Base-by-base conservation (phyloP, 1,284 basidiomycete species). In the Pseudozyma hubeiensis region DNA sequence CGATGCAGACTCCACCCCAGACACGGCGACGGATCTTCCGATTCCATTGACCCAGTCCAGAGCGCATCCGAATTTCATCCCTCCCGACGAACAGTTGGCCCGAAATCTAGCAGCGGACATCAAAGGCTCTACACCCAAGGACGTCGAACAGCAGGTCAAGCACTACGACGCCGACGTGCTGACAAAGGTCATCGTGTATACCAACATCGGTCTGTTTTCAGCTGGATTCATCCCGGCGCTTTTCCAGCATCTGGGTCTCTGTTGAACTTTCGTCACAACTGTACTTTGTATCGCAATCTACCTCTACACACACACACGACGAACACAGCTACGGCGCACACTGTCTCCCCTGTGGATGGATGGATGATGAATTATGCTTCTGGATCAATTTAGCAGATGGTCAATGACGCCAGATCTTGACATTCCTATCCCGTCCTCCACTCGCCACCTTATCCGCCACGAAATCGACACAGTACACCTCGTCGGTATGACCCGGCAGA, bases 401-500 rank as follows among this genome's bases (percentile, higher is more conserved):
- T 48, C 49, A 82, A 48, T 80, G 72, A 17, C 73, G 66, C 82
- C 82, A 84, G 30, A 89, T 89, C 80, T 89, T 89, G 59, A 89
- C 87, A 30, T 86, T 86, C 84, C 87, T 87, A 75, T 90, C 89
- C 50, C 88, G 83, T 0, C 97, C 96, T 13, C 95, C 97, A 83
- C 93, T 96, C 67, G 97, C 94, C 34, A 98, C 90, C 85, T 98
- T 98, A 86, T 99, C 96, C 1, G 94, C 96, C 13, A 80, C 75
- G 51, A 81, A 84, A 53, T 82, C 81, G 19, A 99, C 96, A 81
- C 96, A 99, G 86, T 98, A 98, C 30, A 99, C 96, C 85, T 99
- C 97, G 81, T 99, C 96, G 0, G 92, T 92, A 83, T 99, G 97
- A 4, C 96, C 97, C 0, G 95, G 93, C 29, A 99, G 88, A 84